Percentiles rank a stretch among this genome's conserved stretches.
phyloP scores from a whole-genome alignment of 352 stramenopile species.

The Pythium angustatum region DNA sequence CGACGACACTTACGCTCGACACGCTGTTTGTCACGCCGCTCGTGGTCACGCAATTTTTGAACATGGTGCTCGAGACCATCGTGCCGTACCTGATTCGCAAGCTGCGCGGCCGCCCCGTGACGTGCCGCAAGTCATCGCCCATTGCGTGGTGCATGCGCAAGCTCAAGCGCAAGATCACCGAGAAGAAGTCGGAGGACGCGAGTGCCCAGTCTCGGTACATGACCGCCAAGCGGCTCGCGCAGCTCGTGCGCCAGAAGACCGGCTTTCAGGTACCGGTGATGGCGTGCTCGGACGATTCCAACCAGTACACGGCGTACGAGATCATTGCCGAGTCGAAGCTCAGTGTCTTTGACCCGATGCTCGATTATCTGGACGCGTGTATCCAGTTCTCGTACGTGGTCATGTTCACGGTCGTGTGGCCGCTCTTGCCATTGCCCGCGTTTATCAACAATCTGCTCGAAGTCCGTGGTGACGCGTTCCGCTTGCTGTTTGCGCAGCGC shows the following conservation, averaged over 20 bases:
- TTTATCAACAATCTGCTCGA: slow-evolving; percentile 89
- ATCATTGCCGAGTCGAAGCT: slow-evolving; percentile 84
- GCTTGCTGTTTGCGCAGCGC: slow-evolving; percentile 75
- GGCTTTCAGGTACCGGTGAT: slow-evolving; percentile 69
- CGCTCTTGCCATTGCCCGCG: slow-evolving; percentile 82
- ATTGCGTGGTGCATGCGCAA: slow-evolving; percentile 58
- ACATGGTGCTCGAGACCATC: slow-evolving; percentile 87
- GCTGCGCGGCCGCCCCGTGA: slow-evolving; percentile 61
- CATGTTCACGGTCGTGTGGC: slow-evolving; percentile 91
- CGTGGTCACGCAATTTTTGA: slow-evolving; percentile 87
- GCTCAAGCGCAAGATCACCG: slow-evolving; percentile 42
- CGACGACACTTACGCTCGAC: slow-evolving; percentile 75
- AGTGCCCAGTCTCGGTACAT: slow-evolving; percentile 43
- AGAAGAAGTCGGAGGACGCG: slow-evolving; percentile 35
- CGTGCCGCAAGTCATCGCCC: slow-evolving; percentile 61
- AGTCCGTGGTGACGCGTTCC: slow-evolving; percentile 82
- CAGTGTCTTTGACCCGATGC: slow-evolving; percentile 77
- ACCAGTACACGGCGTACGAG: slow-evolving; percentile 87
- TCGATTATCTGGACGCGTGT: slow-evolving; percentile 87
- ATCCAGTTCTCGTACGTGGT: slow-evolving; percentile 91
- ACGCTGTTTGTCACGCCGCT: slow-evolving; percentile 88
- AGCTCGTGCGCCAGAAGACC: slow-evolving; percentile 70
- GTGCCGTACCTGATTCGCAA: slow-evolving; percentile 84
- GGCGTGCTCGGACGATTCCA: slow-evolving; percentile 75
- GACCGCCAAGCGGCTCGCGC: slow-evolving; percentile 60